Evolutionary conservation across 1,139 yeast genomes (phyloP), one percentile per base, ranked within the genome.

Genomic region (Petasospora fabianii): DNA sequence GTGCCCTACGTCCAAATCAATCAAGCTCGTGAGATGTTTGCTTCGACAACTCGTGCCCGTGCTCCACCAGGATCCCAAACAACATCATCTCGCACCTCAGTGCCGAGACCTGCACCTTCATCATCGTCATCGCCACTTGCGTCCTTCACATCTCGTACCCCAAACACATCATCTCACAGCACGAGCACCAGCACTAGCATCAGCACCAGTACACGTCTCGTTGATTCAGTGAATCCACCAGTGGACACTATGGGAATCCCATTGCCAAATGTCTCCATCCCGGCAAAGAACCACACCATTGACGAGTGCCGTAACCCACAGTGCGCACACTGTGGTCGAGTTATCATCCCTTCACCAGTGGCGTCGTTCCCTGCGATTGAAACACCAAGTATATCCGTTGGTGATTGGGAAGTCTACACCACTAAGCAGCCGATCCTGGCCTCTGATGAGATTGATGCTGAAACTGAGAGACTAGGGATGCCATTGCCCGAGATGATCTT

Each of bases 401-500:
- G 74, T 41, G 77, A 80, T 43, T 92, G 97, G 97, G 75, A 77
- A 44, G 75, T 92, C 9, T 74, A 70, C 48, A 82, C 96, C 0
- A 66, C 70, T 34, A 80, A 87, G 56, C 75, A 75, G 39, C 95
- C 98, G 0, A 92, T 92, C 32, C 65, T 87, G 44, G 81, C 75
- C 48, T 71, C 92, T 1, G 67, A 64, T 3, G 96, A 88, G 57
- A 73, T 92, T 43, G 97, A 88, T 44, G 65, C 64, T 10, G 83
- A 78, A 43, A 53, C 48, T 7, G 76, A 72, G 6, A 60, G 73
- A 40, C 71, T 83, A 42, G 78, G 79, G 10, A 77, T 92, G 49
- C 96, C 97, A 0, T 65, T 92, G 38, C 99, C 99, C 0, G 99
- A 92, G 58, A 92, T 92, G 98, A 88, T 92, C 13, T 92, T 92